Conservation (phyloP, 1,284 basidiomycete species). For the Taiwanofungus camphoratus region DNA sequence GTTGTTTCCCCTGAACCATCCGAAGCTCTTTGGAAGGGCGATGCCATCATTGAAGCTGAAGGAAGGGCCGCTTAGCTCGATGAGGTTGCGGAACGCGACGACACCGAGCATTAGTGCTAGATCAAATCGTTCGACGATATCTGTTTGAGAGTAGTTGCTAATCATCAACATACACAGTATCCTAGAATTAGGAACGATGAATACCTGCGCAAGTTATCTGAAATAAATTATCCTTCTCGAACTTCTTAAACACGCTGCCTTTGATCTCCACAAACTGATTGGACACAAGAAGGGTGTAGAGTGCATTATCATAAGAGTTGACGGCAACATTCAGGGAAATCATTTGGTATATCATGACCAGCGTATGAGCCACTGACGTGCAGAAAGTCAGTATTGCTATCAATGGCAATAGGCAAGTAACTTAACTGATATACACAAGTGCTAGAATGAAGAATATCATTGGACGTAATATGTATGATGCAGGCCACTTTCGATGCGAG, state of each 20-base stretch:
- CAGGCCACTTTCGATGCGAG: conserved; percentile 56
- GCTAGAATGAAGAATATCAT: conserved; percentile 84
- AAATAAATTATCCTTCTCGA: conserved; percentile 99
- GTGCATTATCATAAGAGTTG: conserved; percentile 96
- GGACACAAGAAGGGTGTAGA: conserved; percentile 90
- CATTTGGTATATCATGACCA: conserved; percentile 97
- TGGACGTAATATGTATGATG: conserved; percentile 66
- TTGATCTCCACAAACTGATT: conserved; percentile 99
- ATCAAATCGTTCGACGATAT: conserved; percentile 98
- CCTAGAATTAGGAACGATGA: neutral
- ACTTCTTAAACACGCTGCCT: conserved; percentile 98
- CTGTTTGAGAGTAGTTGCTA: too few species aligned
- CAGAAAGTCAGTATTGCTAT: neutral
- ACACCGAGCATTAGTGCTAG: conserved; percentile 87
- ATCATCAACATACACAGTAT: neutral
- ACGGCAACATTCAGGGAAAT: conserved; percentile 96
- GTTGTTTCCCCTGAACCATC: conserved; percentile 74
- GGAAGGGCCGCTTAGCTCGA: conserved; percentile 89
- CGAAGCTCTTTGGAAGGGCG: conserved; percentile 80
- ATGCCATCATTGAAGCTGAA: conserved; percentile 71
- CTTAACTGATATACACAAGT: conserved; percentile 77
- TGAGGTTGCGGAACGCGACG: conserved; percentile 92
- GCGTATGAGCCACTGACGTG: conserved; percentile 73
- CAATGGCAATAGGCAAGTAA: neutral
- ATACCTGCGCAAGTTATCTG: conserved; percentile 95